Percentiles rank a stretch among this genome's conserved stretches.
phyloP scores from a whole-genome alignment of 2,329 filamentous ascomycete genomes.

The Trichoderma sp. region DNA sequence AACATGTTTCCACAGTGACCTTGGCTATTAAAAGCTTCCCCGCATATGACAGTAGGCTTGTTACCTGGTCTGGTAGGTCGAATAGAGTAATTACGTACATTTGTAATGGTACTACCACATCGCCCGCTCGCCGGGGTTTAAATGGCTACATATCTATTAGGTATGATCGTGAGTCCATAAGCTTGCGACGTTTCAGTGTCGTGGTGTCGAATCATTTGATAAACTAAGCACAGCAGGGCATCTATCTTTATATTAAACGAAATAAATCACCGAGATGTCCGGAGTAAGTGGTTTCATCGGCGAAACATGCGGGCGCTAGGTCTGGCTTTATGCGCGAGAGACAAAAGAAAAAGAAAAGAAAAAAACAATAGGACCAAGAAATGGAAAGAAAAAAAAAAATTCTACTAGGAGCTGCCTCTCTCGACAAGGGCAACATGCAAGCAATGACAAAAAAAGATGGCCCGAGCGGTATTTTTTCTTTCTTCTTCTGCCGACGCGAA shows the following conservation, averaged over 20 bases:
- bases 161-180: not conserved
- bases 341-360: too few relatives aligned
- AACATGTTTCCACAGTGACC: not conserved
- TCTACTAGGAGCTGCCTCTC: not conserved
- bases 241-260: not conserved
- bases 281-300: not conserved
- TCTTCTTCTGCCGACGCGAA: not conserved
- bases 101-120: not conserved
- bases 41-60: not conserved
- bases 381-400: not conserved
- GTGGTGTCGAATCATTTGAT: not conserved
- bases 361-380: not conserved
- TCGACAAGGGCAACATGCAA: conserved; percentile 8
- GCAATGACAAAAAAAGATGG: not conserved
- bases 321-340: not conserved
- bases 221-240: not conserved
- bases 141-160: not conserved
- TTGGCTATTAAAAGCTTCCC: not conserved
- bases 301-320: not conserved
- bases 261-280: not conserved
- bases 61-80: not conserved
- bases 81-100: not conserved
- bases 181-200: conserved; percentile 5
- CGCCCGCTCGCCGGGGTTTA: not conserved
- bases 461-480: not conserved